phyloP scores from a whole-genome alignment of 2,329 filamentous ascomycete genomes.

The Pseudogymnoascus sp. region DNA sequence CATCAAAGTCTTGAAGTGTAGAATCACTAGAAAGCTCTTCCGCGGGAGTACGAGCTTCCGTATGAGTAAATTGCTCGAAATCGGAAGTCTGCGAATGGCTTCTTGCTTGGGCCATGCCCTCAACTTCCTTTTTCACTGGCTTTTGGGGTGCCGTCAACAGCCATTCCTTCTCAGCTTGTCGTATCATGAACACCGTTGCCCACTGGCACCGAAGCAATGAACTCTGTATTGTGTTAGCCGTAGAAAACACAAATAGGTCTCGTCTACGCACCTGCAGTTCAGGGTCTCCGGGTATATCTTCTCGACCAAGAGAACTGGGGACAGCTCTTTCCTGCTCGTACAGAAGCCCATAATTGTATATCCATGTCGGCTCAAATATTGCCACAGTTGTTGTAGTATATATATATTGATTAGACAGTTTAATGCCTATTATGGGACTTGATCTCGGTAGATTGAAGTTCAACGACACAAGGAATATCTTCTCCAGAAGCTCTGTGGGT shows the following conservation, averaged over 20 bases:
- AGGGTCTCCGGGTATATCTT: background rate
- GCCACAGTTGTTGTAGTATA: constrained; percentile 21
- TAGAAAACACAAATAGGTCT: background rate
- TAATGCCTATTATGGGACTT: constrained; percentile 25
- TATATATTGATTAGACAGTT: constrained; percentile 22
- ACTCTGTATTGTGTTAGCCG: background rate
- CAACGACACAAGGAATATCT: constrained; percentile 24
- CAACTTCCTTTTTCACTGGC: background rate
- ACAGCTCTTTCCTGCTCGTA: background rate
- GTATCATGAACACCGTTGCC: constrained; percentile 7
- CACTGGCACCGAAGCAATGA: constrained; percentile 7
- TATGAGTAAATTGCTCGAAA: background rate
- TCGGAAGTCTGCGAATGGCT: background rate
- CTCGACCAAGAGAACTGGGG: background rate
- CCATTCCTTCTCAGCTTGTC: constrained; percentile 9
- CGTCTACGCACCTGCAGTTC: background rate
- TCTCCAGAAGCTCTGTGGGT: constrained; percentile 26
- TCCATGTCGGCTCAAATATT: constrained; percentile 26
- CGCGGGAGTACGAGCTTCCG: background rate
- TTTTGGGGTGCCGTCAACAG: background rate
- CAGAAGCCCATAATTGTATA: constrained; percentile 5
- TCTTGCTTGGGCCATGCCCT: background rate
- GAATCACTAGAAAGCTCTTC: background rate
- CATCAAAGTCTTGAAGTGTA: constrained; percentile 10
- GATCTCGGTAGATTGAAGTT: constrained; percentile 25